phyloP scores from a whole-genome alignment of 345 rosid genomes.

The Citrus trifoliata region DNA sequence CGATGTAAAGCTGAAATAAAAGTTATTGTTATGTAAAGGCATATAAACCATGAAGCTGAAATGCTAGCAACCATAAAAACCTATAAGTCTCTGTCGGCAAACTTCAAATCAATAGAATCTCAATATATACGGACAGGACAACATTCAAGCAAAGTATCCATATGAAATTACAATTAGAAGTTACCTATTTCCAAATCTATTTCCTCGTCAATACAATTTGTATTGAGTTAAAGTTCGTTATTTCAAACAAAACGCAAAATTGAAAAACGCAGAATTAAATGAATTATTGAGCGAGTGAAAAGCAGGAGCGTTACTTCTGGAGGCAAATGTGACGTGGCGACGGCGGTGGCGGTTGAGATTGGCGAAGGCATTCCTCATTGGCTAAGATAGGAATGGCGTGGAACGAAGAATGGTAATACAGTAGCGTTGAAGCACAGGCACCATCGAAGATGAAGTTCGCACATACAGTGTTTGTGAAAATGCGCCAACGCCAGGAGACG shows the following conservation, averaged over 20 bases:
- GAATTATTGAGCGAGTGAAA: not conserved
- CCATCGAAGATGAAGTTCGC: slow-evolving; percentile 12
- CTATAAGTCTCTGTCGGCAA: not conserved
- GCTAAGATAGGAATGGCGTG: slow-evolving; percentile 16
- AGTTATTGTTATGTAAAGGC: not conserved
- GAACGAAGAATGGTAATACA: slow-evolving; percentile 3
- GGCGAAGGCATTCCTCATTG: slow-evolving; percentile 65
- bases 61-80: slow-evolving; percentile 1
- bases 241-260: not conserved
- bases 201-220: not conserved
- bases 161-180: not conserved
- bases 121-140: not conserved
- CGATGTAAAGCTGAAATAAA: slow-evolving; percentile 34
- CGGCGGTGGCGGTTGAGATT: slow-evolving; percentile 54
- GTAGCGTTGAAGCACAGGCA: slow-evolving; percentile 11
- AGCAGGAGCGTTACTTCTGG: slow-evolving; percentile 24
- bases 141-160: not conserved
- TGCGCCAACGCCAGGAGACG: slow-evolving; percentile 21
- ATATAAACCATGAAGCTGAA: not conserved
- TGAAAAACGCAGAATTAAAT: not conserved
- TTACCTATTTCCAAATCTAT: not conserved
- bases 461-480: slow-evolving; percentile 41
- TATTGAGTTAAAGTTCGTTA: not conserved
- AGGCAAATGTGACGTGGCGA: slow-evolving; percentile 41
- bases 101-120: not conserved